Conservation (phyloP, 2,329 filamentous ascomycete species). For the Pezicula rhizophila region DNA sequence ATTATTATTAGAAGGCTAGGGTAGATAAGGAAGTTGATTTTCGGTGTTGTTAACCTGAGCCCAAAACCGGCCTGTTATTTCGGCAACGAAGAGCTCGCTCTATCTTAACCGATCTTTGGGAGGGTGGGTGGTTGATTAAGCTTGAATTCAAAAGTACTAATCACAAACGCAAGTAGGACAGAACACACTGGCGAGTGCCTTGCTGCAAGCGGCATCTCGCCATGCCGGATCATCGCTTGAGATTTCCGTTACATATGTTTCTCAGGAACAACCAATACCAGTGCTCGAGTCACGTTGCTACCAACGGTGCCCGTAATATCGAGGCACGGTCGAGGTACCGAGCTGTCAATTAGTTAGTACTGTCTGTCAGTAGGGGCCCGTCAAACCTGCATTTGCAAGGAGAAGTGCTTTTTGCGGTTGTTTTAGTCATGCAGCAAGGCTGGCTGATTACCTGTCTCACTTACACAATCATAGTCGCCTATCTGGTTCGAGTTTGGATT, state of each 20-base stretch:
- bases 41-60: too few species aligned
- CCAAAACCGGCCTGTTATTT: too few species aligned
- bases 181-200: too few species aligned
- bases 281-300: not conserved
- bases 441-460: not conserved
- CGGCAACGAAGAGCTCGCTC: too few species aligned
- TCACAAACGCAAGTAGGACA: too few species aligned
- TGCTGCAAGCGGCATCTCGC: not conserved
- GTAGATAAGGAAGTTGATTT: too few species aligned
- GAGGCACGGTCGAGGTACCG: not conserved
- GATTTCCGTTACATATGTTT: not conserved
- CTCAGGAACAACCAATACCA: not conserved
- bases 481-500: not conserved
- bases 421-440: not conserved
- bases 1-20: too few species aligned
- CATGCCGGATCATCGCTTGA: not conserved
- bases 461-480: not conserved
- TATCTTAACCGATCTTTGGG: too few species aligned
- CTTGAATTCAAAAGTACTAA: too few species aligned
- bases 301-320: not conserved
- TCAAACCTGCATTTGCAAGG: conserved; percentile 9
- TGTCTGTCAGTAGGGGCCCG: not conserved
- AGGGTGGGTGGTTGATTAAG: too few species aligned
- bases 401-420: not conserved
- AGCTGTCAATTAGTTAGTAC: not conserved